Base-by-base conservation (phyloP, 495 filamentous ascomycete species). In the Cladorrhinum samala region DNA sequence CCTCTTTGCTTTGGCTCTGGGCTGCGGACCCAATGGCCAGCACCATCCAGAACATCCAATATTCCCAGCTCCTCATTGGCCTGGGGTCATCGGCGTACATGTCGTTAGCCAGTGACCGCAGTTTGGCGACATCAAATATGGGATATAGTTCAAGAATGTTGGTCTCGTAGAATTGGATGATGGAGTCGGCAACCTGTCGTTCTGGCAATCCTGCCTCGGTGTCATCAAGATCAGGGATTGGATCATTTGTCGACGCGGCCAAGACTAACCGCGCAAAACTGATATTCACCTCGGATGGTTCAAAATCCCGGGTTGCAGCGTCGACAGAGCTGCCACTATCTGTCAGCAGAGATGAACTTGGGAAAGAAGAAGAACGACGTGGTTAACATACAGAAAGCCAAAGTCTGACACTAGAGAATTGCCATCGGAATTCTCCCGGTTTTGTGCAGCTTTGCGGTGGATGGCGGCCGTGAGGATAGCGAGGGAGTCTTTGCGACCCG, bases 261-360 rank as follows among this genome's bases (percentile, higher is more conserved):
- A 95, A 70, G 47, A 93, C 81, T 41, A 95, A 75, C 16, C 87
- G 84, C 25, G 88, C 87, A 73, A 94, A 95, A 6, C 88, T 91
- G 75, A 93, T 90, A 56, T 83, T 85, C 43, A 78, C 81, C 20
- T 87, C 83, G 47, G 91, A 91, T 8, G 89, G 88, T 65, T 91
- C 84, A 60, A 95, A 97, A 67, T 95, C 91, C 50, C 89, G 78
- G 4, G 91, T 91, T 2, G 89, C 93, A 23, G 91, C 89, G 72
- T 93, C 95, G 60, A 97, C 84, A 6, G 90, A 87, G 50, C 89
- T 94, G 54, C 1, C 43, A 18, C 16, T 0, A 6, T 30, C 23
- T n/a, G 47, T 67, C 44, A 63, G 53, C 19, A 16, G 38, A 1
- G 30, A 9, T 27, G 39, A n/a, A n/a, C n/a, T 9, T 14, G n/a